phyloP scores from a whole-genome alignment of 2,329 filamentous ascomycete species.

The Ascochyta pisi region DNA sequence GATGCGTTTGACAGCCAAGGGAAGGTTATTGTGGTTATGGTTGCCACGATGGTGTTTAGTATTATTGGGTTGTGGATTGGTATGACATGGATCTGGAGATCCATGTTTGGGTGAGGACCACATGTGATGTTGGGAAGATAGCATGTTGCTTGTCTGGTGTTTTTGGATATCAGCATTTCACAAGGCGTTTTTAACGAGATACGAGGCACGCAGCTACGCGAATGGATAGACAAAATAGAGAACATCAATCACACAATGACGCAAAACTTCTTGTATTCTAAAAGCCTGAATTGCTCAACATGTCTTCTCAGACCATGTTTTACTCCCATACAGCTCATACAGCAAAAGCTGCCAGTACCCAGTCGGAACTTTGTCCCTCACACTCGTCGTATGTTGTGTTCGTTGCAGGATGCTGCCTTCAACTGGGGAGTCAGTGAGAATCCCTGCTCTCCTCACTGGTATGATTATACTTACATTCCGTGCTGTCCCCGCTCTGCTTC shows the following conservation, averaged over 20 bases:
- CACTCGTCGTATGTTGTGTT: neutral
- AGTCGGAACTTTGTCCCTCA: neutral
- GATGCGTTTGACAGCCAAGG: conserved; percentile 69
- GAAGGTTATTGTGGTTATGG: conserved; percentile 61
- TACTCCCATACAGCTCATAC: neutral
- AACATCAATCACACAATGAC: neutral
- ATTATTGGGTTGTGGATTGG: conserved; percentile 27
- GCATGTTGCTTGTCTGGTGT: too few relatives aligned
- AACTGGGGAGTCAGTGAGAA: neutral
- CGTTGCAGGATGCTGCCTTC: too few relatives aligned
- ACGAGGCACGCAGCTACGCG: conserved; percentile 1
- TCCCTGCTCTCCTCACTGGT: neutral
- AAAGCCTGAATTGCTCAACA: neutral
- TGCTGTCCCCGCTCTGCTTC: conserved; percentile 1
- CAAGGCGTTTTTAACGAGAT: conserved; percentile 1
- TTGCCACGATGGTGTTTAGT: conserved; percentile 35
- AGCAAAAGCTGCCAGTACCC: neutral
- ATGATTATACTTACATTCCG: neutral
- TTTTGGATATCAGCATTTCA: neutral
- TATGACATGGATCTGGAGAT: conserved; percentile 30
- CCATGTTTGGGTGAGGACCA: neutral
- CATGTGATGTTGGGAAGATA: neutral
- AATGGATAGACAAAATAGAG: conserved; percentile 3
- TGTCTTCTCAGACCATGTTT: neutral
- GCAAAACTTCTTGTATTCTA: too few relatives aligned